Base-by-base conservation (phyloP, 495 filamentous ascomycete genomes). In the Penicillium paradoxum region DNA sequence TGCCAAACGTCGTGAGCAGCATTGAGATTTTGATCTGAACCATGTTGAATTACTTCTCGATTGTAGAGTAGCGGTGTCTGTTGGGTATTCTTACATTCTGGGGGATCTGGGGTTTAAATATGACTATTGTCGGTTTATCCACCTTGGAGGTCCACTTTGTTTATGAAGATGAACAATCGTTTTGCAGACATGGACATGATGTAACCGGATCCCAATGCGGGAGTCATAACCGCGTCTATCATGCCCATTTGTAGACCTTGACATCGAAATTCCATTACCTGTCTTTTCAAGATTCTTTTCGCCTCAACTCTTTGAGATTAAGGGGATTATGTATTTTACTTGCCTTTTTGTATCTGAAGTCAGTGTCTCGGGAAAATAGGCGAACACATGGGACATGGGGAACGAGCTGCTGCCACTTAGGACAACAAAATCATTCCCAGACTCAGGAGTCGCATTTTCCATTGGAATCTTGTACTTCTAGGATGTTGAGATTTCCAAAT, bases 1-100 rank as follows among this genome's bases (percentile, higher is more conserved):
- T 18, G 17, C 53, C 29, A 25, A 60, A n/a, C 15, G 53, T 42
- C 32, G 44, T 38, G n/a, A 62, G 30, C 0, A 57, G 41, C 33
- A 58, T 45, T 40, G 48, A n/a, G 37, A 17, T 40, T 10, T 49
- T 42, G 37, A 50, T 19, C 27, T 50, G 36, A 6, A 50, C 27
- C 48, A 50, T 50, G 15, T 18, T 50, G 48, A 6, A n/a, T 34
- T 6, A 13, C 21, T 24, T 33, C 6, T n/a, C 0, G 25, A 38
- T 25, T 25, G 34, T 15, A n/a, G n/a, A 9, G 5, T 11, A 9
- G 21, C 7, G 11, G 33, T 7, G 3, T 38, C n/a, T n/a, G n/a
- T n/a, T n/a, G n/a, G n/a, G 6, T 22, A 0, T 36, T 6, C 21
- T 27, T 42, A 9, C 14, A 30, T 40, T 49, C 15, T 41, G 37